Conservation (phyloP, 1,284 basidiomycete genomes). For the Wallemia hederae region DNA sequence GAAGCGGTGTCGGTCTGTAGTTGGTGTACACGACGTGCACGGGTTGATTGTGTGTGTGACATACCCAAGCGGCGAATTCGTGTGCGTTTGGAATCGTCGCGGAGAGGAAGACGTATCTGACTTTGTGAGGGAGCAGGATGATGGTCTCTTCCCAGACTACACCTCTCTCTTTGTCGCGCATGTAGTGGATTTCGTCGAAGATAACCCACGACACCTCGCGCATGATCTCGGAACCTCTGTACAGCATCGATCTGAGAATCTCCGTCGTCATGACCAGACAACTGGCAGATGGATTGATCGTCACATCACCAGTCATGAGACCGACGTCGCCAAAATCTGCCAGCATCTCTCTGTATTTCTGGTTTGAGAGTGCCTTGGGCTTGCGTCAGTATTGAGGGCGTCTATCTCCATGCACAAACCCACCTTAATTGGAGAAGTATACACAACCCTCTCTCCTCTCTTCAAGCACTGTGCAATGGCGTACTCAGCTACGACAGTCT, state of each 20-base stretch:
- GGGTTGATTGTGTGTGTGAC: slow-evolving; percentile 83
- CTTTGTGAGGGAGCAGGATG: slow-evolving; percentile 79
- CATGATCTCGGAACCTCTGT: slow-evolving; percentile 96
- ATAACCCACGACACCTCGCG: slow-evolving; percentile 99
- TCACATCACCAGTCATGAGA: slow-evolving; percentile 99
- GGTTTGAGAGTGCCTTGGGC: slow-evolving; percentile 67
- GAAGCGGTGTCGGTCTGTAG: slow-evolving; percentile 87
- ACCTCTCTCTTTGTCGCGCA: slow-evolving; percentile 65
- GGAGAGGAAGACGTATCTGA: slow-evolving; percentile 96
- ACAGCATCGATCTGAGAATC: slow-evolving; percentile 95
- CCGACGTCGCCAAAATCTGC: slow-evolving; percentile 94
- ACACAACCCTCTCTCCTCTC: slow-evolving; percentile 65
- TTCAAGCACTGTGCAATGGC: slow-evolving; percentile 92
- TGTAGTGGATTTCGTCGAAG: slow-evolving; percentile 99
- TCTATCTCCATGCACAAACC: slow-evolving; percentile 10
- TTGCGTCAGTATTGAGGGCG: neutral
- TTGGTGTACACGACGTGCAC: slow-evolving; percentile 99
- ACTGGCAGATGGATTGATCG: slow-evolving; percentile 85
- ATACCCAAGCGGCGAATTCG: slow-evolving; percentile 99
- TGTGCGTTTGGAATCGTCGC: slow-evolving; percentile 98
- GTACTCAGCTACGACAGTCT: slow-evolving; percentile 96
- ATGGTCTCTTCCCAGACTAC: slow-evolving; percentile 53
- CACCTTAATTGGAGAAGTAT: slow-evolving; percentile 98
- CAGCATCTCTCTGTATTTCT: slow-evolving; percentile 93
- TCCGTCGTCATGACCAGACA: slow-evolving; percentile 99